Evolutionary conservation across 805 yeast genomes (phyloP).

Genomic region (Babjeviella inositovora): DNA sequence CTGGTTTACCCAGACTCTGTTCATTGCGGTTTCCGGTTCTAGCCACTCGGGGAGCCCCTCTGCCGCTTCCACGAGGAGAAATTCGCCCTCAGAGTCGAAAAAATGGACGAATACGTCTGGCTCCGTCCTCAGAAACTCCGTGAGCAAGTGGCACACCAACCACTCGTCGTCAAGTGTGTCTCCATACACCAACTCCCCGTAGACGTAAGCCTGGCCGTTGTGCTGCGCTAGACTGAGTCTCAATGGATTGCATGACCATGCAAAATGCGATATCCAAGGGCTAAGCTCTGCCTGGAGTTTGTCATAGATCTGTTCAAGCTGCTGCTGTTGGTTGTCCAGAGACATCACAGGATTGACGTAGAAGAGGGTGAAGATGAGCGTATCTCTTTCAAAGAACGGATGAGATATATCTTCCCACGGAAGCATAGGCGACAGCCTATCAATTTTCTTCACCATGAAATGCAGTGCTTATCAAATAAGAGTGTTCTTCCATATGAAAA

Average conservation of each 20-base stretch:
- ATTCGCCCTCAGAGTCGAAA: slow-evolving; percentile 42
- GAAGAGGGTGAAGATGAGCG: slow-evolving; percentile 10
- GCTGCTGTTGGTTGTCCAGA: slow-evolving; percentile 4
- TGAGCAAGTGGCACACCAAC: slow-evolving; percentile 21
- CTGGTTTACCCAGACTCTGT: slow-evolving; percentile 36
- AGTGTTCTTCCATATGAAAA: no score
- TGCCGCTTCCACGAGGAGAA: slow-evolving; percentile 30
- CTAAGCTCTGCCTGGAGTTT: slow-evolving; percentile 9
- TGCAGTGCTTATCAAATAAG: no score
- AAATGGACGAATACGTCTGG: slow-evolving; percentile 23
- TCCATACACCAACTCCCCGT: slow-evolving; percentile 25
- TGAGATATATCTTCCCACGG: background rate
- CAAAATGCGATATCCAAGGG: slow-evolving; percentile 19
- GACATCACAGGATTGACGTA: slow-evolving; percentile 11
- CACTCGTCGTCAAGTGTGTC: slow-evolving; percentile 25
- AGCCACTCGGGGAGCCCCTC: slow-evolving; percentile 30
- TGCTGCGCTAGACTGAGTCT: slow-evolving; percentile 6
- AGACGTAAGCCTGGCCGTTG: slow-evolving; percentile 10
- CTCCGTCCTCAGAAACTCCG: slow-evolving; percentile 13
- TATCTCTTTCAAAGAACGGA: slow-evolving; percentile 4
- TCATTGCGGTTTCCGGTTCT: slow-evolving; percentile 24
- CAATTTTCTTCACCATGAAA: no score
- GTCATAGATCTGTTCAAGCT: slow-evolving; percentile 4
- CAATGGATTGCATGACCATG: slow-evolving; percentile 20
- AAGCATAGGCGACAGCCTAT: background rate